These are phyloP conservation scores for Cupressus sempervirens DNA, from an alignment of 75 land plant species.

Conservation along the genomic window DNA sequence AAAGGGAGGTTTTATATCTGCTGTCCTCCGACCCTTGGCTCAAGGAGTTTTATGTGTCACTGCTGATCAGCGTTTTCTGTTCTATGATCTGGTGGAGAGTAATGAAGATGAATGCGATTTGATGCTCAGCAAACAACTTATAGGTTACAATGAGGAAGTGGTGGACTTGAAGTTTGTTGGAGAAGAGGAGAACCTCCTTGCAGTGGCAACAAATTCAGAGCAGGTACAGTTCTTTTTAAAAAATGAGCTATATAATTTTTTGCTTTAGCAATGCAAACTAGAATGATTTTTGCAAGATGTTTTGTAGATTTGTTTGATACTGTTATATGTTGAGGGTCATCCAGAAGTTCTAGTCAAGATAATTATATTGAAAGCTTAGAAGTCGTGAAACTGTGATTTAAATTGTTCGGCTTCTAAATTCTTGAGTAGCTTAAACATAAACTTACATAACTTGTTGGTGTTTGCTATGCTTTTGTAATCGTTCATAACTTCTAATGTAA, in stretches of 20 bases:
- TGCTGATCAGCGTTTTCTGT: constrained; percentile 80
- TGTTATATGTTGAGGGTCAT: neutral
- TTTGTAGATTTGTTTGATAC: neutral
- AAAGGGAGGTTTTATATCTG: constrained; percentile 72
- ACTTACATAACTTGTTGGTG: neutral
- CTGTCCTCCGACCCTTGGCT: constrained; percentile 57
- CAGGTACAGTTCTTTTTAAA: constrained; percentile 43
- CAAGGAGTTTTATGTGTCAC: constrained; percentile 86
- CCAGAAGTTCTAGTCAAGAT: neutral
- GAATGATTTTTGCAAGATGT: neutral
- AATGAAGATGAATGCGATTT: constrained; percentile 41
- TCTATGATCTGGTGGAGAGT: constrained; percentile 37
- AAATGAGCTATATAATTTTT: neutral
- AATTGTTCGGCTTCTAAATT: neutral
- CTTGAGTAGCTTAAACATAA: neutral
- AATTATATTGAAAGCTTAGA: neutral
- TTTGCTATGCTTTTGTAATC: neutral
- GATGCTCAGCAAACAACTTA: constrained; percentile 55
- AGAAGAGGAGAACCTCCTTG: constrained; percentile 67
- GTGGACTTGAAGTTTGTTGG: constrained; percentile 85
- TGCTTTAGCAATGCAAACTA: neutral
- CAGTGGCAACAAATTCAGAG: constrained; percentile 90
- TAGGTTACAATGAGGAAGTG: constrained; percentile 89
- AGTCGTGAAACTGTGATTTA: neutral
- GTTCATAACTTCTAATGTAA: neutral